Percentiles rank a stretch among this genome's conserved stretches.
phyloP scores from a whole-genome alignment of 1,284 basidiomycete genomes.

The Ceratobasidium papillatum region DNA sequence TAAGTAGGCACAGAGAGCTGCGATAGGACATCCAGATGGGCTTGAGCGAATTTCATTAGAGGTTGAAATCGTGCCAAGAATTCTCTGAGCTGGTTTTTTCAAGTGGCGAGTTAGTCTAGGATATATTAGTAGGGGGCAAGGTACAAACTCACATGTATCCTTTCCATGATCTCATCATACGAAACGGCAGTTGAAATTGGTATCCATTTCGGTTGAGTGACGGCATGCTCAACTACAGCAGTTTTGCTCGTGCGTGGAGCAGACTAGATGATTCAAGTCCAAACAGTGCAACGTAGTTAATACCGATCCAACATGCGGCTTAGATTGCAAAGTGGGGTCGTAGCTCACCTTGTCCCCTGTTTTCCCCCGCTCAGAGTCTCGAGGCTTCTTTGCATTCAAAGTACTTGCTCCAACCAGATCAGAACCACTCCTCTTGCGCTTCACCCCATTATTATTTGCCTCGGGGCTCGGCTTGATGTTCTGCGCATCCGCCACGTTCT shows the following conservation, averaged over 20 bases:
- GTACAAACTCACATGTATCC: slow-evolving; percentile 13
- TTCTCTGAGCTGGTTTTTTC: slow-evolving; percentile 17
- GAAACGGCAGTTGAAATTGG: slow-evolving; percentile 13
- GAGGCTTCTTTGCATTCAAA: slow-evolving; percentile 8
- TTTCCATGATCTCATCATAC: slow-evolving; percentile 36
- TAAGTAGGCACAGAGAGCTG: slow-evolving; percentile 1
- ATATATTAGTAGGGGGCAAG: neutral
- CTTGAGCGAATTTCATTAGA: slow-evolving; percentile 17
- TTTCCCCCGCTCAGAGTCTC: neutral
- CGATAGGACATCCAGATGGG: slow-evolving; percentile 24
- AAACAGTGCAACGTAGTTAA: neutral
- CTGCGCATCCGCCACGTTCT: slow-evolving; percentile 12
- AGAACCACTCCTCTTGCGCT: slow-evolving; percentile 27
- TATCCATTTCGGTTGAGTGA: slow-evolving; percentile 22
- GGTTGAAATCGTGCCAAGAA: slow-evolving; percentile 36
- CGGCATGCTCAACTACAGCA: neutral
- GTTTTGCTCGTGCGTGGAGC: neutral
- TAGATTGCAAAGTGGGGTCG: neutral
- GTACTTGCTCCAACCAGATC: neutral
- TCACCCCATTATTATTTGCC: neutral
- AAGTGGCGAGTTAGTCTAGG: neutral
- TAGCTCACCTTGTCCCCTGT: slow-evolving; percentile 11
- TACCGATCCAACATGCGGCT: neutral
- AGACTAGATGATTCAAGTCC: neutral
- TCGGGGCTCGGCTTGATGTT: slow-evolving; percentile 16